Evolutionary conservation across 2,329 filamentous ascomycete genomes (phyloP), one percentile per base, ranked within the genome.

Genomic region (Botrytis paeoniae): DNA sequence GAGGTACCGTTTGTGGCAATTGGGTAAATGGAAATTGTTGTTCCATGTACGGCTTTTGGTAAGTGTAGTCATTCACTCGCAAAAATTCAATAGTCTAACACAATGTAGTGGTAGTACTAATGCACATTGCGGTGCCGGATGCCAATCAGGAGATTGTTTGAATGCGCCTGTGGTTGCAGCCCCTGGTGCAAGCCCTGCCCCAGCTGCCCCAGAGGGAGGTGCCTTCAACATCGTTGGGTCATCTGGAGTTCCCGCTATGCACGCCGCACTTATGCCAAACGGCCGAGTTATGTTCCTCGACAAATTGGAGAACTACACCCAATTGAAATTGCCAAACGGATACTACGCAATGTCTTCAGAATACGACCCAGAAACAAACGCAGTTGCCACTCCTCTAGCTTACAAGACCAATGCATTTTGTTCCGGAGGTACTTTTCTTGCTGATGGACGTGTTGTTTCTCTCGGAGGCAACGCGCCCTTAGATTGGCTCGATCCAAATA

Each of bases 191-290:
- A 78, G 74, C 71, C 83, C 85, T 35, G 85, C 85, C 60, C 85
- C 85, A 45, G 81, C 79, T 22, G 83, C 83, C 72, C 77, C 82
- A 22, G 84, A 84, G 65, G 83, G 83, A 48, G 86, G 85, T 45
- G 80, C 80, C 51, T 85, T 89, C 76, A 80, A 81, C 3, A 79
- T 88, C 51, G 83, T 87, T 71, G 88, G 87, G 29, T 81, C 85
- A 73, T 87, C 87, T 70, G 89, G 89, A 76, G 88, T 90, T n/a
- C 88, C 88, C 59, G 87, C 85, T 25, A 90, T 90, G 89, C 88
- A 89, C 77, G 88, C 88, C 75, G 87, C 84, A 76, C 83, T 90
- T 35, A 83, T 89, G 82, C 86, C 84, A 22, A 89, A 89, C 77
- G 88, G 88, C 37, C 83, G 84, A 69, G 87, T 89, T 18, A 83